Base-by-base conservation (phyloP, 768 basidiomycete species). In the Podaxis carcinomalis region DNA sequence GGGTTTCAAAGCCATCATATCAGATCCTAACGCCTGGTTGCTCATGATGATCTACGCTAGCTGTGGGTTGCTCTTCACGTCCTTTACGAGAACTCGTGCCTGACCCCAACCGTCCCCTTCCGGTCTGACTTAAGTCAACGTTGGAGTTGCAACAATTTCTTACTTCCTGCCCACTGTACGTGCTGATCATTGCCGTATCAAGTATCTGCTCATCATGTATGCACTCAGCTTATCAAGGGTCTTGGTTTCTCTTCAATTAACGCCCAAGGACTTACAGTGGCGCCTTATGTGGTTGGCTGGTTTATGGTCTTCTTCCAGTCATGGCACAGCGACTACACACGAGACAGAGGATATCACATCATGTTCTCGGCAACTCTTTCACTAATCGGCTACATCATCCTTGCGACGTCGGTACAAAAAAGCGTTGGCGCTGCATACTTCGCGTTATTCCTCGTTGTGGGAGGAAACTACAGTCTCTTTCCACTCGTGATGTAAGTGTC, bases 241-340 rank as follows among this genome's bases (percentile, higher is more conserved):
- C 79, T 86, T 37, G 84, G 84, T 0, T 85, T 83, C 71, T 78
- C 79, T 0, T 77, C 82, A 2, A 80, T 84, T 59, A 75, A 81
- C 57, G 83, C 84, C 1, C 83, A 86, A 69, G 83, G 83, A 5
- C 67, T 86, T 49, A 84, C 83, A 2, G 82, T 83, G 6, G 83
- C 83, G 3, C 83, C 84, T 5, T 85, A 85, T 59, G 72, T 76
- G 19, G 77, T 80, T 27, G 84, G 82, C 27, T 85, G 82, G 80
- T 77, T 83, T 65, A 75, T 82, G 74, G 81, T 83, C 35, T 64
- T 84, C 62, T 70, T 80, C 67, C 82, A 83, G 63, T 77, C 83
- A 9, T 80, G 76, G 76, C 80, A 85, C 68, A 81, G 80, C 65
- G 84, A 85, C 65, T 74, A 73, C 56, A 83, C 82, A 1, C 68